Conservation (phyloP, 2,329 filamentous ascomycete species). For the Mollisiaceae sp. region DNA sequence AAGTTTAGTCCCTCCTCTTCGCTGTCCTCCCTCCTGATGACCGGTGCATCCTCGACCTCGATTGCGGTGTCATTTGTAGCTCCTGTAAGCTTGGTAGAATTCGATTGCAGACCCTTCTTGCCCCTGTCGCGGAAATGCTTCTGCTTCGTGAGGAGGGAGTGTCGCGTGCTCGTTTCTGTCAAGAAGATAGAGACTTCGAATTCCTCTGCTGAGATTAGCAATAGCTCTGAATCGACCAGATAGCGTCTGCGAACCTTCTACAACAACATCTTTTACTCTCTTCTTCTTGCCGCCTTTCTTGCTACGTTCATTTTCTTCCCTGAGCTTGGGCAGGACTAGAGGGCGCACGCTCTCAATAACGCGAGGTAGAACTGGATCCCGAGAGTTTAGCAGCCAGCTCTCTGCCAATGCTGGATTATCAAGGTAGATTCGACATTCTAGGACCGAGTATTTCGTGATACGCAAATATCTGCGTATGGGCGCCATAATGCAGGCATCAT, state of each 20-base stretch:
- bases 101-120: constrained; percentile 52
- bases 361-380: constrained; percentile 76
- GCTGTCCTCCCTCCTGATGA: constrained; percentile 36
- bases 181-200: constrained; percentile 96
- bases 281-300: constrained; percentile 63
- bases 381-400: constrained; percentile 82
- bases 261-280: constrained; percentile 86
- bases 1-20: constrained; percentile 33
- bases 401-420: constrained; percentile 85
- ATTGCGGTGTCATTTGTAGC: constrained; percentile 57
- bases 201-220: constrained; percentile 66
- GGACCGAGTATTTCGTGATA: constrained; percentile 89
- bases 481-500: constrained; percentile 63
- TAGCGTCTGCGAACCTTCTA: constrained; percentile 61
- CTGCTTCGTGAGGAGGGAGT: constrained; percentile 84
- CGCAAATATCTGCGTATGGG: constrained; percentile 88
- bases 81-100: constrained; percentile 65
- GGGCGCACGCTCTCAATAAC: constrained; percentile 87
- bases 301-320: constrained; percentile 80
- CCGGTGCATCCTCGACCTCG: constrained; percentile 41
- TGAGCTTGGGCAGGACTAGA: constrained; percentile 85
- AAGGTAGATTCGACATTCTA: constrained; percentile 97
- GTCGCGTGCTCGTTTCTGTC: constrained; percentile 82
- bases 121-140: constrained; percentile 74
- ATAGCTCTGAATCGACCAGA: constrained; percentile 1